These are phyloP conservation scores for Mycena galopus DNA, from an alignment of 768 basidiomycete genomes.

Conservation along the genomic window DNA sequence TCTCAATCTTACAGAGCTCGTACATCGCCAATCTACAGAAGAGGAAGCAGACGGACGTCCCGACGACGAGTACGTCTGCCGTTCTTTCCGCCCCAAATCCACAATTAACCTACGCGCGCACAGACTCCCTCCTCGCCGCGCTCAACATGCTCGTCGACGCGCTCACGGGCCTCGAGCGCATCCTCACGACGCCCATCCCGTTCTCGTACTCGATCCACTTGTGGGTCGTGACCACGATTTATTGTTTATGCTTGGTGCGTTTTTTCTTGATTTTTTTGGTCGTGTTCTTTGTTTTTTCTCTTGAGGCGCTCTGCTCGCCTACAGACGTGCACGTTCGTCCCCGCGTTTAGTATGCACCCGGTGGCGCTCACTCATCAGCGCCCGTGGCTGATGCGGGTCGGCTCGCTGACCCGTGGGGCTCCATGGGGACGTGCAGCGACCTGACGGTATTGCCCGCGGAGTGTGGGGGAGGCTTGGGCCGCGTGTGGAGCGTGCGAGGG, in stretches of 20 bases:
- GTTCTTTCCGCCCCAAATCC: conserved; percentile 1
- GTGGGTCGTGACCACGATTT: conserved; percentile 74
- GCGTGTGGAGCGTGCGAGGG: too few relatives aligned
- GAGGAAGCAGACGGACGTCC: conserved; percentile 68
- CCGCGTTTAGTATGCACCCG: too few relatives aligned
- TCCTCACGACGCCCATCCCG: conserved; percentile 82
- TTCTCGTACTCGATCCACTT: conserved; percentile 83
- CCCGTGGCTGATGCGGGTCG: too few relatives aligned
- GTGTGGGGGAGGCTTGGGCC: too few relatives aligned
- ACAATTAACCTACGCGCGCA: neutral
- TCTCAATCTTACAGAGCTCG: conserved; percentile 64
- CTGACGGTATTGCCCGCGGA: too few relatives aligned
- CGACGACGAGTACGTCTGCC: conserved; percentile 68
- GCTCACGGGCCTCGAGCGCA: conserved; percentile 78
- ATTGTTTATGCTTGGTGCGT: conserved; percentile 70
- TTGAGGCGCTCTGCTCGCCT: too few relatives aligned
- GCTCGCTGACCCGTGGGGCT: too few relatives aligned
- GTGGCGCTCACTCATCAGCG: too few relatives aligned
- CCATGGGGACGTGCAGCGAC: too few relatives aligned
- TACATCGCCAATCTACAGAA: conserved; percentile 72
- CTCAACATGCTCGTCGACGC: conserved; percentile 72
- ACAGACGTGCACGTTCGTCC: too few relatives aligned
- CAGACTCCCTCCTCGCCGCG: conserved; percentile 62
- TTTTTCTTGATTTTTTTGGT: neutral
- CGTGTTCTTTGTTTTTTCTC: neutral